Percentiles rank a stretch among this genome's conserved stretches.
Conservation (phyloP, 108 stramenopile species). For the Conticribra weissflogii region DNA sequence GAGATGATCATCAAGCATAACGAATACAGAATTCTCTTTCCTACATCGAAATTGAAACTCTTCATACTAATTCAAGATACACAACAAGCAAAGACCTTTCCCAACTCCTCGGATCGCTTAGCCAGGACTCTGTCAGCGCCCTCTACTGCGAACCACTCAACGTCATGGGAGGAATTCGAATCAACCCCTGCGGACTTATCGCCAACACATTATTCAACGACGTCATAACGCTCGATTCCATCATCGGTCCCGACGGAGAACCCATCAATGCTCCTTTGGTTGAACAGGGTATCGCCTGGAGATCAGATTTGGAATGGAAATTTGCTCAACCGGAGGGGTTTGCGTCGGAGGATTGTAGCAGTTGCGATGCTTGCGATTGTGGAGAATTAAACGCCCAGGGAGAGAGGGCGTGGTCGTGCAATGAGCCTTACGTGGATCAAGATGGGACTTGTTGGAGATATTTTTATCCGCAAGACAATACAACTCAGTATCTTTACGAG, state of each 20-base stretch:
- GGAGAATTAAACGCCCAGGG: slow-evolving; percentile 33
- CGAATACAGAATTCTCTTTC: too few relatives aligned
- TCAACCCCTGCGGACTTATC: slow-evolving; percentile 98
- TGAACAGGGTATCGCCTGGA: slow-evolving; percentile 96
- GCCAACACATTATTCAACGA: slow-evolving; percentile 99
- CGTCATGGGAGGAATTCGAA: slow-evolving; percentile 50
- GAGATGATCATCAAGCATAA: too few relatives aligned
- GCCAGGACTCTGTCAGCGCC: slow-evolving; percentile 24
- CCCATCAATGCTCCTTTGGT: slow-evolving; percentile 61
- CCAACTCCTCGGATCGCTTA: slow-evolving; percentile 29
- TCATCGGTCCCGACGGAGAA: slow-evolving; percentile 44
- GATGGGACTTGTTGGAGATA: slow-evolving; percentile 79
- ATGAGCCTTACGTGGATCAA: slow-evolving; percentile 52
- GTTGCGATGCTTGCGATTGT: slow-evolving; percentile 67
- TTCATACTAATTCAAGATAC: too few relatives aligned
- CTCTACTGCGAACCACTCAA: slow-evolving; percentile 65
- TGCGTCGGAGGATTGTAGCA: slow-evolving; percentile 50
- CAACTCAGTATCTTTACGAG: slow-evolving; percentile 81
- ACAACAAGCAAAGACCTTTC: slow-evolving; percentile 15
- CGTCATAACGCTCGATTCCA: slow-evolving; percentile 57
- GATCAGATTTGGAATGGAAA: slow-evolving; percentile 87
- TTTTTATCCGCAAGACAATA: slow-evolving; percentile 87
- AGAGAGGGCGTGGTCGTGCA: slow-evolving; percentile 59
- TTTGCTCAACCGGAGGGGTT: slow-evolving; percentile 89
- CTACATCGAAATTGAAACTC: too few relatives aligned